Conservation (phyloP, 768 basidiomycete genomes). For the Paxillus involutus region DNA sequence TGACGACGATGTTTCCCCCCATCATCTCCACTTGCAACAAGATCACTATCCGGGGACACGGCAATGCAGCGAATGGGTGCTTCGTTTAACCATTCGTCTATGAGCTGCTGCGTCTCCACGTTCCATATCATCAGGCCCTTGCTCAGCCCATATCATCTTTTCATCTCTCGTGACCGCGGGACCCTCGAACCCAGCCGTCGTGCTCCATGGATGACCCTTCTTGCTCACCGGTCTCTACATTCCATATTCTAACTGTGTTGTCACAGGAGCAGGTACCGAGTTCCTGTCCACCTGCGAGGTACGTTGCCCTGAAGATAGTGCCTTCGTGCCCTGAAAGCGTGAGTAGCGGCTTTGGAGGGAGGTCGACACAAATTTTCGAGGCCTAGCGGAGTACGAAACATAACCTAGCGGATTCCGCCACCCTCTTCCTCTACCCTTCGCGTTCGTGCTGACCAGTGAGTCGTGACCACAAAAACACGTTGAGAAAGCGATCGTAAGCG, state of each 20-base stretch:
- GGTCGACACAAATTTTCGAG: too few species aligned
- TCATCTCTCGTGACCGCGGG: background rate
- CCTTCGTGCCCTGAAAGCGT: background rate
- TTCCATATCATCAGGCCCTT: background rate
- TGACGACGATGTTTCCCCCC: background rate
- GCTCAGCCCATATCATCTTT: background rate
- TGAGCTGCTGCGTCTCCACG: background rate
- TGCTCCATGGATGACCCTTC: background rate
- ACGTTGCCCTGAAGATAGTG: background rate
- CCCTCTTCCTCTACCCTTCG: too few species aligned
- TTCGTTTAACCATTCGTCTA: background rate
- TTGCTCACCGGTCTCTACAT: background rate
- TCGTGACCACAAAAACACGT: too few species aligned
- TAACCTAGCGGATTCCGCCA: too few species aligned
- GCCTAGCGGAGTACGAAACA: too few species aligned
- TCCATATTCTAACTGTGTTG: background rate
- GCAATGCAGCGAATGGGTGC: background rate
- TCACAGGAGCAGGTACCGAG: background rate
- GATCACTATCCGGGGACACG: background rate
- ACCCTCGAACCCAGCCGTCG: background rate
- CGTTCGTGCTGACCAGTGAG: too few species aligned
- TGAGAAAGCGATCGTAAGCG: too few species aligned
- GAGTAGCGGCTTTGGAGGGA: background rate
- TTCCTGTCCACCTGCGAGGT: background rate
- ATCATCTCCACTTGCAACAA: background rate